Percentiles rank a stretch among this genome's conserved stretches.
phyloP scores from a whole-genome alignment of 2,329 filamentous ascomycete genomes.

The Tolypocladium sp. region DNA sequence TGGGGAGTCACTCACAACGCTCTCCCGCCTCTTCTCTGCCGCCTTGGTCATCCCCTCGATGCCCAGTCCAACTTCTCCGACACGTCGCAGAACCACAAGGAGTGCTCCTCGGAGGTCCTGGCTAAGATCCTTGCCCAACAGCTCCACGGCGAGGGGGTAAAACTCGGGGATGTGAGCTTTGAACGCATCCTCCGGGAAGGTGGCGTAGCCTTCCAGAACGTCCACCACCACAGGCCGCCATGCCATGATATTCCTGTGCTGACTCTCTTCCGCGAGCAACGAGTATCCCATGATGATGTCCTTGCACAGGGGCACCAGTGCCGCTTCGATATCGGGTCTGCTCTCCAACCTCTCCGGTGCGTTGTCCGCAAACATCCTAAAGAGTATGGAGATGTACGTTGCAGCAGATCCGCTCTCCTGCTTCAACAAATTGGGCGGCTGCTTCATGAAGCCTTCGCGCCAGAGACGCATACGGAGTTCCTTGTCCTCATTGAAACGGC shows the following conservation, averaged over 20 bases:
- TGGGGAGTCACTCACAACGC: slow-evolving; percentile 25
- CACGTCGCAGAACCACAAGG: slow-evolving; percentile 65
- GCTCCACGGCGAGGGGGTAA: slow-evolving; percentile 75
- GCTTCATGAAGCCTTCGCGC: slow-evolving; percentile 99
- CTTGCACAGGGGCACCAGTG: slow-evolving; percentile 86
- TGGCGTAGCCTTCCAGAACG: slow-evolving; percentile 85
- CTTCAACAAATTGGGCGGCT: slow-evolving; percentile 93
- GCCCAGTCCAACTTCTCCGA: slow-evolving; percentile 68
- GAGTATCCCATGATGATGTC: slow-evolving; percentile 88
- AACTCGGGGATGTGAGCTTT: slow-evolving; percentile 71
- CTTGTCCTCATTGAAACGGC: slow-evolving; percentile 96
- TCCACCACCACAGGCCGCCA: slow-evolving; percentile 97
- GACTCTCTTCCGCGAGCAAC: slow-evolving; percentile 84
- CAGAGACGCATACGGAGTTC: slow-evolving; percentile 89
- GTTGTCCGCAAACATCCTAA: slow-evolving; percentile 94
- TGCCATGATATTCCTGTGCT: slow-evolving; percentile 92
- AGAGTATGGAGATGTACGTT: slow-evolving; percentile 91
- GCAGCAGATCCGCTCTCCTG: slow-evolving; percentile 89
- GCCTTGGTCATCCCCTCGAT: slow-evolving; percentile 38
- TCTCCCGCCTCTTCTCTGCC: slow-evolving; percentile 27
- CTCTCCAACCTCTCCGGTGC: slow-evolving; percentile 72
- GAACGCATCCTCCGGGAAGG: slow-evolving; percentile 75
- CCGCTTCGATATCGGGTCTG: slow-evolving; percentile 77
- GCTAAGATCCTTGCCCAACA: slow-evolving; percentile 74
- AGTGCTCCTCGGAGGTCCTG: slow-evolving; percentile 70